Evolutionary conservation across 495 filamentous ascomycete species (phyloP), one percentile per base, ranked within the genome.

Genomic region (Pyrenula massariospora): DNA sequence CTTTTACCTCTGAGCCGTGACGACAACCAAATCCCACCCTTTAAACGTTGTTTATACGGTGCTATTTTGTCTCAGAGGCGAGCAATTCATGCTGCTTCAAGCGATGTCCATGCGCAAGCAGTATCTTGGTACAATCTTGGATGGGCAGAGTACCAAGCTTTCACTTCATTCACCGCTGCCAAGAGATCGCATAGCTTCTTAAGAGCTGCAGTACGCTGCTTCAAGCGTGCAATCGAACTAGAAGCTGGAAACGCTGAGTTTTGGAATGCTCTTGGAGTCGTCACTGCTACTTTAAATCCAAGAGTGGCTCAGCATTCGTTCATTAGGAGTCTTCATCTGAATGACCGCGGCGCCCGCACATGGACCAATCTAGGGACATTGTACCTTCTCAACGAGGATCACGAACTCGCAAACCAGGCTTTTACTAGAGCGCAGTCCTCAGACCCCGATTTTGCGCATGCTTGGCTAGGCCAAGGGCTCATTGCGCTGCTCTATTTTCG

Each of bases 121-220:
- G 88, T 97, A 24, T 88, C 91, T 1, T 95, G 92, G 79, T 99
- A 92, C 67, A 99, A 99, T 64, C 75, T 99, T 20, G 93, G 94
- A 22, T 95, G 90, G 85, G 86, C 88, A 2, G 93, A 99, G 68
- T 84, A 93, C 65, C 79, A 84, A 50, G 84, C 89, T 10, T 88
- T 92, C 63, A 73, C 75, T 24, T 86, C 80, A 64, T 69, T 85
- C 8, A 74, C 78, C 21, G 60, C 55, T 22, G 68, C 72, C 65
- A 70, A 65, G 57, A 73, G 80, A 59, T 55, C 69, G 1, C 81
- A 77, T 15, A 84, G 75, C 55, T 88, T 87, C 59, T 74, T 95
- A 22, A 92, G 85, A 68, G 84, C 89, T 22, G 79, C 92, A 22
- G 84, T 97, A 54, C 81, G 86, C 24, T 94, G 91, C 67, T 99